phyloP scores from a whole-genome alignment of 164 flowering plant genomes.

The Berberis vulgaris region DNA sequence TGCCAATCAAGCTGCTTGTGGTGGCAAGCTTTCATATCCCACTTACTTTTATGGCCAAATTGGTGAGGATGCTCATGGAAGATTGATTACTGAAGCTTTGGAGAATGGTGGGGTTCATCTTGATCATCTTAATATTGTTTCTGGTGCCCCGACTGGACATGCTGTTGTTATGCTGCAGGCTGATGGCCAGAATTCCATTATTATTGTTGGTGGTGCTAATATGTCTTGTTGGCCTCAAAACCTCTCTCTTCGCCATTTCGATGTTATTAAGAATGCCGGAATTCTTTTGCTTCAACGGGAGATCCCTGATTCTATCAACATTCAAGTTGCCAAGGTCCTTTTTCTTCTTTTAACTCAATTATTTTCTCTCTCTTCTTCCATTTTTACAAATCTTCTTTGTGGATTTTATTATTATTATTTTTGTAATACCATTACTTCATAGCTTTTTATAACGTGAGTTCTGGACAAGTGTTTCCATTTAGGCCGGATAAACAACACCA shows the following conservation, averaged over 20 bases:
- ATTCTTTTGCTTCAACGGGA: slow-evolving; percentile 90
- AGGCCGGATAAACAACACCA: too few species aligned
- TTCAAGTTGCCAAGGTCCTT: slow-evolving; percentile 85
- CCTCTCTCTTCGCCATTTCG: slow-evolving; percentile 33
- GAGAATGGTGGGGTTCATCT: slow-evolving; percentile 51
- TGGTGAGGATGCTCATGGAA: slow-evolving; percentile 80
- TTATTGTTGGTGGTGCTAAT: slow-evolving; percentile 94
- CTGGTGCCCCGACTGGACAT: slow-evolving; percentile 78
- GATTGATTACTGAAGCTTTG: slow-evolving; percentile 57
- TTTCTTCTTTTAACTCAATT: too few species aligned
- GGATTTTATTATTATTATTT: too few species aligned
- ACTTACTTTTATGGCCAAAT: slow-evolving; percentile 83
- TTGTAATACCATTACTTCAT: too few species aligned
- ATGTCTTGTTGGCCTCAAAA: slow-evolving; percentile 63
- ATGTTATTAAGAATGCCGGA: slow-evolving; percentile 66
- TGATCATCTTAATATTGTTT: slow-evolving; percentile 37
- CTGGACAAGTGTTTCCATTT: too few species aligned
- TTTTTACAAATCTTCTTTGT: too few species aligned
- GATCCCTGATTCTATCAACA: slow-evolving; percentile 86
- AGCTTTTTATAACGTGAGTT: too few species aligned
- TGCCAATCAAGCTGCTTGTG: slow-evolving; percentile 89
- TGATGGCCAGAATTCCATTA: slow-evolving; percentile 83
- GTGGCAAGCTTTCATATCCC: slow-evolving; percentile 58
- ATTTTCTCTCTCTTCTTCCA: too few species aligned
- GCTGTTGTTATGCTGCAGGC: slow-evolving; percentile 90